Base-by-base conservation (phyloP, 2,329 filamentous ascomycete genomes). In the Trichoderma cornu-damae region DNA sequence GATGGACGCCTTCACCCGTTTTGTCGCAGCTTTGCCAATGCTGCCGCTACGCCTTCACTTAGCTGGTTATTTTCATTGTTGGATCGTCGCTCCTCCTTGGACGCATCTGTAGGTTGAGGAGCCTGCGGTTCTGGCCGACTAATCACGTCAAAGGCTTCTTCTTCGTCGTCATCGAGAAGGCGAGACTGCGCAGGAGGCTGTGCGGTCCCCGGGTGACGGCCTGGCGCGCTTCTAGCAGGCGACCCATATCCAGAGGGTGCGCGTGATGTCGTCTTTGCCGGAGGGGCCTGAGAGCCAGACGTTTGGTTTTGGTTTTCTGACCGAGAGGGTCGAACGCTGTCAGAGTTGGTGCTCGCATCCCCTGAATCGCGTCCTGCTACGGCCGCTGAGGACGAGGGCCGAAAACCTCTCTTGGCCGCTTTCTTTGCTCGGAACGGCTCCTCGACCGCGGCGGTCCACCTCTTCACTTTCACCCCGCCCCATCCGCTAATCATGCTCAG, bases 381-480 rank as follows among this genome's bases (percentile, higher is more conserved):
- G 8, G 30, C 20, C 30, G 40, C 3, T 6, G 52, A n/a, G n/a
- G n/a, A 47, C 11, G 42, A 38, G 20, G 42, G 30, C 6, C 28
- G 52, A 8, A 38, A 30, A n/a, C 52, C 42, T 34, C 70, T 64
- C 67, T 76, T 89, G n/a, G 80, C 82, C 2, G 88, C 82, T 66
- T 87, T 88, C 65, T 85, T 84, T 4, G 87, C 84, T 58, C 90
- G 77, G 65, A 97, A 96, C 0, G 90, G 90, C 72, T 96, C 91
- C 59, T 90, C 83, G 1, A 96, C 88, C 8, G 88, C 87, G 57
- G 78, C 81, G 63, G 82, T 87, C 93, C 93, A 97, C 58, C 85
- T 83, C 71, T 88, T 87, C 20, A 96, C 90, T 73, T 99, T 99
- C 75, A 90, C 91, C 72, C 95, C 90, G 32, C 94, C 94, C 92